phyloP scores from a whole-genome alignment of 106 monocot genomes.

The Vanilla planifolia region DNA sequence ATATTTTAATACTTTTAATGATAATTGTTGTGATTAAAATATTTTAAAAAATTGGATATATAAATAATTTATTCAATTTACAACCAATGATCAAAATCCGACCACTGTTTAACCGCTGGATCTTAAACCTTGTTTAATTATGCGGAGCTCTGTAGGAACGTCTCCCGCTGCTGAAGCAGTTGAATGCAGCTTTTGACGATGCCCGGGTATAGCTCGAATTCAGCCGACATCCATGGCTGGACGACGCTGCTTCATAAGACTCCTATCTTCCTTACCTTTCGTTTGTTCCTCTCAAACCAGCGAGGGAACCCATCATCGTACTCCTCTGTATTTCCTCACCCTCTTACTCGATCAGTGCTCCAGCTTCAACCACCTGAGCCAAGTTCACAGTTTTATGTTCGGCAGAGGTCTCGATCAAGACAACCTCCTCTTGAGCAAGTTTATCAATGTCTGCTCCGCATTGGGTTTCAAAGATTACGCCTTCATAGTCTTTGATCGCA shows the following conservation, averaged over 20 bases:
- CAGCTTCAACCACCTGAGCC: slow-evolving; percentile 30
- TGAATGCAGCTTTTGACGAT: no score
- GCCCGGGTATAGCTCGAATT: not conserved
- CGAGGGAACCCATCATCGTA: not conserved
- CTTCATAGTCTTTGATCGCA: slow-evolving; percentile 29
- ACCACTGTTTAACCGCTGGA: no score
- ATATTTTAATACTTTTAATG: no score
- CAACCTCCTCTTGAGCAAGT: slow-evolving; percentile 45
- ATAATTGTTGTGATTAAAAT: no score
- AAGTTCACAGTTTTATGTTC: slow-evolving; percentile 56
- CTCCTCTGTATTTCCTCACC: slow-evolving; percentile 15
- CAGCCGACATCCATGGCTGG: slow-evolving; percentile 2
- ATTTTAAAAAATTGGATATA: no score
- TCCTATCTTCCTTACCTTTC: slow-evolving; percentile 9
- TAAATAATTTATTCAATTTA: no score
- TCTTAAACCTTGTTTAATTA: no score
- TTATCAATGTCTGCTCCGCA: slow-evolving; percentile 37
- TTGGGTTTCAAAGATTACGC: slow-evolving; percentile 43
- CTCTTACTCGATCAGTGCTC: slow-evolving; percentile 34
- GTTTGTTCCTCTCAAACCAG: slow-evolving; percentile 1
- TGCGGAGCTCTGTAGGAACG: no score
- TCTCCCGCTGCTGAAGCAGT: no score
- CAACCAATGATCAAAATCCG: no score
- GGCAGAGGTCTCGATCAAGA: slow-evolving; percentile 43
- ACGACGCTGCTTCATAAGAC: slow-evolving; percentile 3